Base-by-base conservation (phyloP, 2,329 filamentous ascomycete genomes). In the Acarospora socialis region DNA sequence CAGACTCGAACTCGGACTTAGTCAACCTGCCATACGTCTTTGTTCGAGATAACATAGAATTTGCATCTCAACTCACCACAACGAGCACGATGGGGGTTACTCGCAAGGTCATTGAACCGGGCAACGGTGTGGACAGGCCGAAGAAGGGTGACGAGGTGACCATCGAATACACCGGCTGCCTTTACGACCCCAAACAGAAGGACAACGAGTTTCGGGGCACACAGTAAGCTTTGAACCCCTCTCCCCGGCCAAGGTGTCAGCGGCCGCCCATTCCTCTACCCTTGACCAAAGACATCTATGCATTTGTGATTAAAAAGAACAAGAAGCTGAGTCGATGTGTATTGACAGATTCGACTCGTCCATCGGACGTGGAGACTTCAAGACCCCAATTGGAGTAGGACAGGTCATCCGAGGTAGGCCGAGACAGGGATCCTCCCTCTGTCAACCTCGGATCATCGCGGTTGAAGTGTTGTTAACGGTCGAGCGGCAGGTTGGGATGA, bases 151-250 rank as follows among this genome's bases (percentile, higher is more conserved):
- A 94, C 54, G 71, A 60, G 16, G 81, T 95, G 50, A 72, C 70
- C 50, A 92, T 95, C 52, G 73, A 90, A 60, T 95, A 95, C 68
- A 90, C 79, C 24, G 90, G 90, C 48, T 93, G 66, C 60, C 68
- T 95, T 42, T 80, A 78, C 59, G 77, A 92, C 50, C 50, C 62
- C 14, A 59, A 50, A 42, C 59, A 71, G 53, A 57, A 68, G 12
- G 65, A 72, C 36, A 64, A 70, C 49, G 73, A 80, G 42, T 51
- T 43, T 43, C 71, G 69, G 68, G 86, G 86, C 48, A 59, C 55
- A 16, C 52, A 83, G 84, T 92, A 63, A 49, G 77, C 59, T 12
- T 33, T 21, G 20, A 9, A n/a, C 8, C 19, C 29, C 21, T 7
- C 20, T 10, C 12, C 21, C 13, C 19, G 24, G 3, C 5, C n/a